Evolutionary conservation across 176 grass and related monocot species (phyloP).

Genomic region (Ananas comosus): DNA sequence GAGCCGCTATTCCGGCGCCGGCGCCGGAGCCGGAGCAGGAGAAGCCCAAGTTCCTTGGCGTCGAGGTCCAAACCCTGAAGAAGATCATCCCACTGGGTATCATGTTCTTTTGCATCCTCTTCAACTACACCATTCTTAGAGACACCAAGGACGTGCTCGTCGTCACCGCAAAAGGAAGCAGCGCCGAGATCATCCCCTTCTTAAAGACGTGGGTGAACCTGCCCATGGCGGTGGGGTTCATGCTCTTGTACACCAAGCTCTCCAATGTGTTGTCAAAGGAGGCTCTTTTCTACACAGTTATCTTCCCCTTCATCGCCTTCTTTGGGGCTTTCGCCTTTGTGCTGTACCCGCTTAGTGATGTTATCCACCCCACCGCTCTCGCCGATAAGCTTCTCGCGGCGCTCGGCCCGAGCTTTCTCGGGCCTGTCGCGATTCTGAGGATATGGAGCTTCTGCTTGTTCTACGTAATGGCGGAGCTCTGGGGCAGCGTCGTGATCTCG

Average conservation of each 20-base stretch:
- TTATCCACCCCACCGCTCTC: conserved; percentile 82
- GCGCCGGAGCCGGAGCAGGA: conserved; percentile 10
- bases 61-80: conserved; percentile 62
- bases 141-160: conserved; percentile 98
- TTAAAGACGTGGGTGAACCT: conserved; percentile 98
- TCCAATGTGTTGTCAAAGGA: conserved; percentile 80
- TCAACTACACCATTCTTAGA: conserved; percentile 98
- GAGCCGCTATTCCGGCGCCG: conserved; percentile 17
- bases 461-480: conserved; percentile 96
- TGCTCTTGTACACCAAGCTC: conserved; percentile 96
- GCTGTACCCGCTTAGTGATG: conserved; percentile 74
- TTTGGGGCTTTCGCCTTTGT: conserved; percentile 70
- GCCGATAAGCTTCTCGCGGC: conserved; percentile 52
- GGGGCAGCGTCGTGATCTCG: conserved; percentile 94
- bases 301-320: conserved; percentile 92
- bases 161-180: conserved; percentile 93
- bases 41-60: conserved; percentile 52
- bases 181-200: conserved; percentile 98
- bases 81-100: conserved; percentile 88
- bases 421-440: conserved; percentile 68
- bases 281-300: conserved; percentile 90
- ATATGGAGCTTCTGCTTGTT: conserved; percentile 98
- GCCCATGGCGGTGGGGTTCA: conserved; percentile 96
- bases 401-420: conserved; percentile 75
- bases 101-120: conserved; percentile 99